Evolutionary conservation across 2,329 filamentous ascomycete genomes (phyloP).

Genomic region (Clonostachys sp.): DNA sequence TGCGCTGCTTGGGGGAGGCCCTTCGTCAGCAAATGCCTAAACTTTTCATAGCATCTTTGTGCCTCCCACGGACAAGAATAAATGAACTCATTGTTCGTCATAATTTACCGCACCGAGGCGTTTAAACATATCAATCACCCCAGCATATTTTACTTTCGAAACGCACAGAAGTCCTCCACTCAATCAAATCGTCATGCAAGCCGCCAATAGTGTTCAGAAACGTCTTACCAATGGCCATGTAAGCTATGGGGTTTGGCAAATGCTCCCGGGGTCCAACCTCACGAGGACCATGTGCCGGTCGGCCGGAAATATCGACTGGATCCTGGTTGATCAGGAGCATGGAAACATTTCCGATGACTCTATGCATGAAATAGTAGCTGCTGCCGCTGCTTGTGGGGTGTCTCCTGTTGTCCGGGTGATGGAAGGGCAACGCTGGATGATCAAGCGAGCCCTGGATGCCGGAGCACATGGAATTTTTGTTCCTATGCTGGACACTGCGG

Average conservation of each 20-base stretch:
- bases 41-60: too few species aligned
- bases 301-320: conserved; percentile 54
- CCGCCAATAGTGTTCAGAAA: too few species aligned
- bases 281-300: conserved; percentile 54
- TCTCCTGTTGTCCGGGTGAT: conserved; percentile 45
- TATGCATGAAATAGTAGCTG: conserved; percentile 50
- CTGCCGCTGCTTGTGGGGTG: conserved; percentile 39
- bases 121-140: too few species aligned
- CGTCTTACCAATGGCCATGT: too few species aligned
- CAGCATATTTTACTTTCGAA: too few species aligned
- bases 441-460: conserved; percentile 38
- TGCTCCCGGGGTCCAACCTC: conserved; percentile 56
- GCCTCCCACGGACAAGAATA: too few species aligned
- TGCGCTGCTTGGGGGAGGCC: too few species aligned
- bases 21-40: too few species aligned
- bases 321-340: conserved; percentile 55
- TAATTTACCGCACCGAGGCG: too few species aligned
- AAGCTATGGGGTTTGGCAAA: conserved; percentile 56
- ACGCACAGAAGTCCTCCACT: too few species aligned
- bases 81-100: too few species aligned
- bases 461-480: conserved; percentile 43
- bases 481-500: conserved; percentile 34
- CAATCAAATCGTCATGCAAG: too few species aligned
- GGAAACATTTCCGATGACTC: conserved; percentile 43
- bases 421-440: conserved; percentile 40